These are phyloP conservation scores for Aspergillus costaricaensis DNA, from an alignment of 2,329 filamentous ascomycete genomes.

Conservation along the genomic window DNA sequence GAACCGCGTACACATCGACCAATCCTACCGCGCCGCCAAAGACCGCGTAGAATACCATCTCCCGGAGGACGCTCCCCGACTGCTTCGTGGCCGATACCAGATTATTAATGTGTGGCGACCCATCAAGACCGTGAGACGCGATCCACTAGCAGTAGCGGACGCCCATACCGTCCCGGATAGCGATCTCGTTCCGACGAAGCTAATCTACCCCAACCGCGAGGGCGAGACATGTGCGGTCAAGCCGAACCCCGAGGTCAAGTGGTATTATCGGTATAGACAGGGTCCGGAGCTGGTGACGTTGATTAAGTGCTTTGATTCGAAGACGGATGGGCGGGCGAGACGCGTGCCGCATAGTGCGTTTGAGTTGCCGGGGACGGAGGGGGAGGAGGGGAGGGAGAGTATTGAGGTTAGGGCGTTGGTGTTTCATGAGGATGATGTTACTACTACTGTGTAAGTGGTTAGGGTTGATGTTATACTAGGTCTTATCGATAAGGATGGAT, in stretches of 20 bases:
- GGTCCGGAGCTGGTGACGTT: conserved; percentile 57
- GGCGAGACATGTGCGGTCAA: conserved; percentile 55
- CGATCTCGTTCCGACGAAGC: conserved; percentile 52
- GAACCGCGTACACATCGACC: conserved; percentile 55
- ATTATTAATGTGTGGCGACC: conserved; percentile 58
- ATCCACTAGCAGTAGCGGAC: conserved; percentile 58
- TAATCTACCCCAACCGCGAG: conserved; percentile 55
- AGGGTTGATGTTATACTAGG: not conserved
- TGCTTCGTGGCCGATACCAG: conserved; percentile 49
- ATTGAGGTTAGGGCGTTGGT: conserved; percentile 60
- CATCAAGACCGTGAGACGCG: conserved; percentile 53
- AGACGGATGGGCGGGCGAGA: conserved; percentile 56
- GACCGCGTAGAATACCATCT: conserved; percentile 49
- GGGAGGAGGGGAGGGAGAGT: conserved; percentile 49
- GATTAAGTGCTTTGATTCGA: conserved; percentile 65
- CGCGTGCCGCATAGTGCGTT: conserved; percentile 61
- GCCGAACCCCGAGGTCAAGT: conserved; percentile 48
- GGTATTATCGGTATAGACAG: conserved; percentile 57
- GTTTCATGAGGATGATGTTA: conserved; percentile 47
- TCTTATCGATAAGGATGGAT: not conserved
- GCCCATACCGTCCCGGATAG: conserved; percentile 52
- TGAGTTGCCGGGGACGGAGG: conserved; percentile 49
- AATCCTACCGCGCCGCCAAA: conserved; percentile 48
- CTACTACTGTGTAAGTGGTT: too few species aligned
- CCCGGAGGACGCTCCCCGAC: conserved; percentile 44